phyloP scores from a whole-genome alignment of 257 asterid species.

The Anisodus tanguticus region DNA sequence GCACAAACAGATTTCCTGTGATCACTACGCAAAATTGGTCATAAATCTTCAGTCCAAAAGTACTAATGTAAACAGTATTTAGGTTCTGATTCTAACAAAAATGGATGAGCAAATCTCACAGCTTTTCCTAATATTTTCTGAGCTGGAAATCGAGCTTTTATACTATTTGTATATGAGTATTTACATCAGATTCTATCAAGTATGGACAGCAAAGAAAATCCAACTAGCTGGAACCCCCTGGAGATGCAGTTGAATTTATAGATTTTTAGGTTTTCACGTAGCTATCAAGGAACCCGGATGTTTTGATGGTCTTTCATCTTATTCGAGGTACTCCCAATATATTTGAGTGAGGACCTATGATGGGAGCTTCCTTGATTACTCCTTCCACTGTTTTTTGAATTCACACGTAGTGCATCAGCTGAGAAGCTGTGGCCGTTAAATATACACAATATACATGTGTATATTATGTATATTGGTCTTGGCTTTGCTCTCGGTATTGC shows the following conservation, averaged over 20 bases:
- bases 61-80: neutral
- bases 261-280: slow-evolving; percentile 11
- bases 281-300: slow-evolving; percentile 18
- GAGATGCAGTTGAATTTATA: neutral
- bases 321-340: neutral
- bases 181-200: slow-evolving; percentile 2
- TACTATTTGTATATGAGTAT: slow-evolving; percentile 6
- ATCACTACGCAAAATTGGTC: neutral
- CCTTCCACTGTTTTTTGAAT: slow-evolving; percentile 46
- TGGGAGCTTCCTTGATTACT: slow-evolving; percentile 48
- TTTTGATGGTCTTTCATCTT: slow-evolving; percentile 26
- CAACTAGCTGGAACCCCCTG: slow-evolving; percentile 16
- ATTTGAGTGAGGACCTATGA: slow-evolving; percentile 33
- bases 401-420: slow-evolving; percentile 35
- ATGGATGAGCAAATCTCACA: neutral
- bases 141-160: neutral
- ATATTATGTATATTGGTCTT: no score
- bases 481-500: no score
- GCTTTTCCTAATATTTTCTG: neutral
- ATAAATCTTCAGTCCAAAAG: neutral
- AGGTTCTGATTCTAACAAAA: slow-evolving; percentile 17
- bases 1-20: neutral
- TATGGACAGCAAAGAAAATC: slow-evolving; percentile 4
- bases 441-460: no score
- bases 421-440: slow-evolving; percentile 56